Evolutionary conservation across 1,284 basidiomycete genomes (phyloP).

Genomic region (Gymnopus androsaceus): DNA sequence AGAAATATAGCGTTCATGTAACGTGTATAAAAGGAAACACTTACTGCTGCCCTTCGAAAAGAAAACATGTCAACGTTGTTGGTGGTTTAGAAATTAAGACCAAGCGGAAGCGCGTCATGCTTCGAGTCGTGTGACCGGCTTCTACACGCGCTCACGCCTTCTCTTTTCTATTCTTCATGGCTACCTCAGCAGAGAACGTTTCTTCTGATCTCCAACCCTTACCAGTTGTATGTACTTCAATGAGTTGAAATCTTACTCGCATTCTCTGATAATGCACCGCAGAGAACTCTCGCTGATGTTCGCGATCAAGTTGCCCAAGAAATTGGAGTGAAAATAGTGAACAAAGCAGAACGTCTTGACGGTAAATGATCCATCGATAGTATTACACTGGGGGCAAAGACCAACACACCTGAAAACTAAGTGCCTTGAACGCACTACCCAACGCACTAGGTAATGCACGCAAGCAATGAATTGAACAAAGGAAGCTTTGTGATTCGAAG

Average conservation of each 20-base stretch:
- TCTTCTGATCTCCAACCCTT: too few species aligned
- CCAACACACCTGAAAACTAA: too few species aligned
- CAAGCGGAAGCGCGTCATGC: too few species aligned
- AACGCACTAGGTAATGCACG: too few species aligned
- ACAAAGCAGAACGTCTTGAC: constrained; percentile 48
- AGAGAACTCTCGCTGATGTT: constrained; percentile 58
- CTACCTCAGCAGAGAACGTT: too few species aligned
- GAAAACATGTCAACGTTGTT: constrained; percentile 31
- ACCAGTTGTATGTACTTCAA: neutral
- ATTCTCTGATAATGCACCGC: constrained; percentile 13
- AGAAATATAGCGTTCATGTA: neutral
- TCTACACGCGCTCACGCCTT: neutral
- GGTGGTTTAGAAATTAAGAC: neutral
- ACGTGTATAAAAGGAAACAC: neutral
- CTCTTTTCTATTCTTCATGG: too few species aligned
- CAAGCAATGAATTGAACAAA: too few species aligned
- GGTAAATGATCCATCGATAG: constrained; percentile 32
- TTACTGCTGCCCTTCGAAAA: constrained; percentile 23
- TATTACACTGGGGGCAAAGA: too few species aligned
- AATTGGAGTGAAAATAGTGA: constrained; percentile 57
- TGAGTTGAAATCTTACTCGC: neutral
- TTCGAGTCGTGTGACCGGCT: too few species aligned
- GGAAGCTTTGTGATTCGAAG: too few species aligned
- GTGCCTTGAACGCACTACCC: too few species aligned
- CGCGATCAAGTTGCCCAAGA: constrained; percentile 62